Percentiles rank a stretch among this genome's conserved stretches.
Conservation (phyloP, 1,284 basidiomycete genomes). For the Boletellus deceptivus region DNA sequence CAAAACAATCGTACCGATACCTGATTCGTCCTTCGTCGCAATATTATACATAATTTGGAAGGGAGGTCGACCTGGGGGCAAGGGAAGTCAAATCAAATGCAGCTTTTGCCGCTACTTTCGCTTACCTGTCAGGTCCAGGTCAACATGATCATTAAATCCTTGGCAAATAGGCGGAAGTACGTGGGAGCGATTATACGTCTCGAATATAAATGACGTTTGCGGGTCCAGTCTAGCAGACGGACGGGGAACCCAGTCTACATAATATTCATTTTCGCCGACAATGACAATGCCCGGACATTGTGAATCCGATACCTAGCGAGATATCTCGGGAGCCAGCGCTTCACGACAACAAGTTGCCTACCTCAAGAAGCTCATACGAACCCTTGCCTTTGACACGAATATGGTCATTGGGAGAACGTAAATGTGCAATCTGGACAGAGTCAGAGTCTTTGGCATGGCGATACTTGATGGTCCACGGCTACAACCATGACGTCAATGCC, state of each 20-base stretch:
- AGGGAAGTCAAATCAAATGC: background rate
- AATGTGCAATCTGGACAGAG: slow-evolving; percentile 41
- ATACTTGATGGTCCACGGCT: slow-evolving; percentile 89
- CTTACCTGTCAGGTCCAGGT: slow-evolving; percentile 74
- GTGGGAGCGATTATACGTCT: slow-evolving; percentile 63
- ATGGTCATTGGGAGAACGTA: slow-evolving; percentile 69
- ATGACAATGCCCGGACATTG: slow-evolving; percentile 81
- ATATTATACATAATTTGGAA: slow-evolving; percentile 86
- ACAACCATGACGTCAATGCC: background rate
- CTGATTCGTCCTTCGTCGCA: slow-evolving; percentile 58
- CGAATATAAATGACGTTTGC: slow-evolving; percentile 52
- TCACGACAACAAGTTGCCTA: slow-evolving; percentile 32
- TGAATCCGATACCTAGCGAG: slow-evolving; percentile 69
- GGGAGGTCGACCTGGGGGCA: slow-evolving; percentile 64
- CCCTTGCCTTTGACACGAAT: slow-evolving; percentile 73
- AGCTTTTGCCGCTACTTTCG: slow-evolving; percentile 1
- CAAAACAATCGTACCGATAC: slow-evolving; percentile 59
- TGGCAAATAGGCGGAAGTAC: slow-evolving; percentile 80
- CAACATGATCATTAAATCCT: slow-evolving; percentile 74
- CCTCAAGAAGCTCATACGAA: slow-evolving; percentile 72
- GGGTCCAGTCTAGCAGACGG: slow-evolving; percentile 64
- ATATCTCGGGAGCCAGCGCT: slow-evolving; percentile 3
- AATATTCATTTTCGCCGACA: slow-evolving; percentile 58
- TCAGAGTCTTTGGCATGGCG: slow-evolving; percentile 51
- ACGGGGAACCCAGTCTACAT: slow-evolving; percentile 73